Evolutionary conservation across 345 rosid genomes (phyloP), one percentile per base, ranked within the genome.

Genomic region (Gossypium arboreum): DNA sequence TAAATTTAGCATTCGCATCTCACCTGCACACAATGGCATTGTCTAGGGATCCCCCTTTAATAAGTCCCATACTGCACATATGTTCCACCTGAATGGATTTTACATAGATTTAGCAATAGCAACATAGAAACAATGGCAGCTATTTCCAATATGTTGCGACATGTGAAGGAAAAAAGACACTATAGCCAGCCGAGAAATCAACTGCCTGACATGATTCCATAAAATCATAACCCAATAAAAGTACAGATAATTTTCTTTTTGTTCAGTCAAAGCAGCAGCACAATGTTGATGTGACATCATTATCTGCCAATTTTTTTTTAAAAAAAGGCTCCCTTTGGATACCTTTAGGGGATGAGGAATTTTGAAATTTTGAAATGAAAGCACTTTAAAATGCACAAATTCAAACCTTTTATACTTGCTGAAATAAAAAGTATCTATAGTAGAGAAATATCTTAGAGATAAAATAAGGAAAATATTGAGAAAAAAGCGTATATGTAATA

Each of bases 21-120:
- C 80, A 92, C 98, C 98, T 89, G 70, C 94, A 91, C 76, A 94
- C 92, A 24, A 92, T 86, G 64, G 97, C 97, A 76, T 90, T 94
- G 51, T 91, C 92, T 39, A 87, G 74, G 20, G 97, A 91, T 9
- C 97, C 97, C 76, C 98, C 97, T 86, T 86, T 89, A 74, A 92
- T 90, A 27, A 92, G 87, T 77, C 97, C 98, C 18, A 85, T 83
- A 59, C 64, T 75, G 12, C 89, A 86, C 97, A 92, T 89, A 55
- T 59, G 73, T 82, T 94, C 97, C 70, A 92, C 94, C 98, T 94
- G 79, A 76, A 73, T 81, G 64, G 70, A 60, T 17, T 62, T 73
- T 66, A 59, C 59, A 67, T 11, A 48, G 41, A 18, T 44, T 48
- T 18, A 74, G 43, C 48, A 50, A 63, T 22, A 75, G 68, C 77